Base-by-base conservation (phyloP, 2,329 filamentous ascomycete species). In the Diaporthe velutina region DNA sequence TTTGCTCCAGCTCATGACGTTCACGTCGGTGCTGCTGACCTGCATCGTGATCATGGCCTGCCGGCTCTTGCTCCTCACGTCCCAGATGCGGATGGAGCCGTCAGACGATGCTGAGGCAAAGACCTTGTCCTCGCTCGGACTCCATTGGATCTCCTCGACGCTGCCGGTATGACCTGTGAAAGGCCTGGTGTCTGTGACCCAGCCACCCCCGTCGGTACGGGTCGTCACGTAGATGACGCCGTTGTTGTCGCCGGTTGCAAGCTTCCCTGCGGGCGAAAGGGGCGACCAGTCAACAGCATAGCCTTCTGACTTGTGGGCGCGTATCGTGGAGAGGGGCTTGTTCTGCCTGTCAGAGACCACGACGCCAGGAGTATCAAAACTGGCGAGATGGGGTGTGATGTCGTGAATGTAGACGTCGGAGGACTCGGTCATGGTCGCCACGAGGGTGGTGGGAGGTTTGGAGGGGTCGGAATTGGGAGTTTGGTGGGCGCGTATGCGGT, bases 251-350 rank as follows among this genome's bases (percentile, higher is more conserved):
- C 97, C 97, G 0, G 96, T 98, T 60, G 98, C 85, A 4, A 99
- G 91, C 84, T 96, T 97, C 75, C 96, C 96, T 61, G 92, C 90
- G 0, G 95, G 91, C 60, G 94, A 89, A 13, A 95, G 83, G 1
- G 95, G 94, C 35, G 96, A 98, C 97, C 97, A 99, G 85, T 98
- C 97, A n/a, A 99, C 85, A 0, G 95, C 97, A 83, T 98, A 99
- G 66, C 97, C 97, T 87, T 99, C 97, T 17, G 92, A 87, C 85
- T 96, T 96, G 90, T 99, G 97, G 79, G 96, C 95, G 79, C 94
- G 91, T 79, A 99, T 92, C 3, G 95, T 98, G 78, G 90, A 94
- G 68, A 98, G 85, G 45, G 97, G 95, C 86, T 97, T 97, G 83
- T 95, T 96, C 82, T 98, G 94, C 80, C 94, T 92, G 2, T 95